Conservation (phyloP, 2,329 filamentous ascomycete species). For the Trichothecium roseum region DNA sequence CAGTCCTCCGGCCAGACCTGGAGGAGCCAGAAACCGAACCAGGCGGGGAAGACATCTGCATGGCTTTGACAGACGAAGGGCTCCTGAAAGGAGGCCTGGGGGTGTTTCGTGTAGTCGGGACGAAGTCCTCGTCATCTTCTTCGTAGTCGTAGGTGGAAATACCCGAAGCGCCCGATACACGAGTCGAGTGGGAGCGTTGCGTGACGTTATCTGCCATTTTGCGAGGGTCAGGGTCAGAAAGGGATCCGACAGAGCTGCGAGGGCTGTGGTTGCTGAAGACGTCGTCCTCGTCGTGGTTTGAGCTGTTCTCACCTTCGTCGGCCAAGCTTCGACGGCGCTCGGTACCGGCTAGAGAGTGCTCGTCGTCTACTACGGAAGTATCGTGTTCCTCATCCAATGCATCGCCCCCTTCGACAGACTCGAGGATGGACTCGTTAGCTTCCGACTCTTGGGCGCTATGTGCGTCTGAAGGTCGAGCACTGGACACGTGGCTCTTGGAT, state of each 20-base stretch:
- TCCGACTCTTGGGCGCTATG: conserved; percentile 6
- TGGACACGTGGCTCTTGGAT: neutral
- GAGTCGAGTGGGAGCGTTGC: conserved; percentile 18
- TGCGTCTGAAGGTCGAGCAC: neutral
- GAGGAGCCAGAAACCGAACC: conserved; percentile 46
- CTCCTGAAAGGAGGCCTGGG: conserved; percentile 58
- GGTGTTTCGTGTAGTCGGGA: conserved; percentile 46
- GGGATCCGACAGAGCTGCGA: conserved; percentile 45
- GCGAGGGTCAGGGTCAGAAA: conserved; percentile 22
- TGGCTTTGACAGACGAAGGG: conserved; percentile 56
- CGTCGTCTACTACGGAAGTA: conserved; percentile 1
- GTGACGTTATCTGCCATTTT: conserved; percentile 21
- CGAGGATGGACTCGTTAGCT: conserved; percentile 6
- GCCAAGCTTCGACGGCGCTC: neutral
- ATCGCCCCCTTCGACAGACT: conserved; percentile 2
- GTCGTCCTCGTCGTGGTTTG: conserved; percentile 44
- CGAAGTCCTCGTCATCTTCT: conserved; percentile 29
- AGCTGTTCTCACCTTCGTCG: conserved; percentile 32
- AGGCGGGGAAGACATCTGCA: conserved; percentile 62
- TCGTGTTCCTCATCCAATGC: neutral
- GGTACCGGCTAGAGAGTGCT: conserved; percentile 3
- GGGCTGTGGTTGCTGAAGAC: conserved; percentile 49
- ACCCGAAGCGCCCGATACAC: conserved; percentile 31
- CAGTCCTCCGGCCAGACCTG: conserved; percentile 35
- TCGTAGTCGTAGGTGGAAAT: conserved; percentile 36